A percentile compares a stretch with the other conserved stretches of the same genome.
These are phyloP conservation scores for Cyberlindnera samutprakarnensis DNA, from an alignment of 805 yeast genomes.

Conservation along the genomic window DNA sequence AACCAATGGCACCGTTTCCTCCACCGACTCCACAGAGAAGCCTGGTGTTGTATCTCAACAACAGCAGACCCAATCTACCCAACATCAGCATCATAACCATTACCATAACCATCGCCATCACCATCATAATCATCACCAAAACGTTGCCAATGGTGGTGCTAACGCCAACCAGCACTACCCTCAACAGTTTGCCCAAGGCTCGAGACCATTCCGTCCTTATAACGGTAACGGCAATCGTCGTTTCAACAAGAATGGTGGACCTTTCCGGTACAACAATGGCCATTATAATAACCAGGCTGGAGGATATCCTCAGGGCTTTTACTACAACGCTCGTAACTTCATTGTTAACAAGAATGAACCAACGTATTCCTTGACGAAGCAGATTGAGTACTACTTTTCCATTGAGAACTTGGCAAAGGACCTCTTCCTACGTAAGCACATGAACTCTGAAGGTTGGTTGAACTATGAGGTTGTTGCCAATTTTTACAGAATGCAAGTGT, in stretches of 20 bases:
- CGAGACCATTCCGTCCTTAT: conserved; percentile 18
- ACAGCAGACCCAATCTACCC: background rate
- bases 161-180: conserved; percentile 12
- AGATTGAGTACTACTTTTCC: conserved; percentile 87
- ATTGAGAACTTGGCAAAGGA: conserved; percentile 84
- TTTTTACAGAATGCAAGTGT: conserved; percentile 68
- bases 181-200: conserved; percentile 7
- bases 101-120: conserved; percentile 5
- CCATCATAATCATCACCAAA: conserved; percentile 3
- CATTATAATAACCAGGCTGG: conserved; percentile 13
- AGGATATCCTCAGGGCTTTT: conserved; percentile 1
- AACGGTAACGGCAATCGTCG: conserved; percentile 8
- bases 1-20: background rate
- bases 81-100: conserved; percentile 4
- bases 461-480: conserved; percentile 53
- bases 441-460: conserved; percentile 73
- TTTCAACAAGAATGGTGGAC: background rate
- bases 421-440: conserved; percentile 69
- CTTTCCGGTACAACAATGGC: conserved; percentile 17
- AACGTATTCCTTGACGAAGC: conserved; percentile 28
- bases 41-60: too few species aligned
- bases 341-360: conserved; percentile 15
- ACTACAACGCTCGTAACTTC: conserved; percentile 6
- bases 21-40: conserved; percentile 4
- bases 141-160: conserved; percentile 6